Conservation (phyloP, 345 rosid genomes). For the Lenwebbia sp. region DNA sequence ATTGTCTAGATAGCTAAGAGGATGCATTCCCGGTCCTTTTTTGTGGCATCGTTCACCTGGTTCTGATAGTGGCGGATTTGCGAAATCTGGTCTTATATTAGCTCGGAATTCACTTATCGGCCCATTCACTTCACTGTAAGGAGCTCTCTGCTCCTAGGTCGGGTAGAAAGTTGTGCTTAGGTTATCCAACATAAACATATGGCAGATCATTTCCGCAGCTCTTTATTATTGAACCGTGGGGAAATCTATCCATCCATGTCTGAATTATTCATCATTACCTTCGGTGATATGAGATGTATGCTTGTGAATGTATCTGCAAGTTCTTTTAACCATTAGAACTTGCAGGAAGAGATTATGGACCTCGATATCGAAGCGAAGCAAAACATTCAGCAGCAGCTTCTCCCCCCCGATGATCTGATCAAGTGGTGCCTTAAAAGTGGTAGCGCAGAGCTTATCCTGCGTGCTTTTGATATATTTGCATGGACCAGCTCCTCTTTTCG, state of each 20-base stretch:
- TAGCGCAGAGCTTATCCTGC: conserved; percentile 41
- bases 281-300: neutral
- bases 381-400: conserved; percentile 23
- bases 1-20: neutral
- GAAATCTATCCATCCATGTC: neutral
- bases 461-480: conserved; percentile 76
- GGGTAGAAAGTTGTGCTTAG: neutral
- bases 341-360: conserved; percentile 61
- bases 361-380: conserved; percentile 23
- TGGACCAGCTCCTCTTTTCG: conserved; percentile 79
- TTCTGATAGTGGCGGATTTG: neutral
- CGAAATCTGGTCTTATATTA: neutral
- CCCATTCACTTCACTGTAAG: neutral
- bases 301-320: neutral
- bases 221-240: neutral
- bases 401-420: conserved; percentile 67
- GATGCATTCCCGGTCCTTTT: neutral
- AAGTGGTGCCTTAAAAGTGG: conserved; percentile 49
- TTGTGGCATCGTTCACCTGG: neutral
- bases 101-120: neutral
- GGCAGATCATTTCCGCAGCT: neutral
- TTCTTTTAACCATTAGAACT: neutral
- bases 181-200: neutral
- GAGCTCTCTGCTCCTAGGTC: neutral
- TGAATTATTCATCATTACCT: neutral